Base-by-base conservation (phyloP, 2,329 filamentous ascomycete genomes). In the Penicillium digitatum region DNA sequence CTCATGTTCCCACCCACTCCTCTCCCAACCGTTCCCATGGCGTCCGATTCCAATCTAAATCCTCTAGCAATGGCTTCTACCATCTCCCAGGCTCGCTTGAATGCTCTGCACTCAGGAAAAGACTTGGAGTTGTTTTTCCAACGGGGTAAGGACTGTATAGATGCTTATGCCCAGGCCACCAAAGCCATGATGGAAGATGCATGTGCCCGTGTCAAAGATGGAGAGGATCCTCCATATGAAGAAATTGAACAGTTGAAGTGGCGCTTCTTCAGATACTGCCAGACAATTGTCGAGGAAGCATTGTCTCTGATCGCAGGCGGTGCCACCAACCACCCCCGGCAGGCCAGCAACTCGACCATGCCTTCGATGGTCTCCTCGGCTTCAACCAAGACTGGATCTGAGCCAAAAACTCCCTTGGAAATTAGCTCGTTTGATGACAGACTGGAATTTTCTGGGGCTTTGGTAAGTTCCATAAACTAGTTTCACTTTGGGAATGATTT, bases 221-320 rank as follows among this genome's bases (percentile, higher is more conserved):
- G 37, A 18, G 49, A 53, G 16, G 29, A 27, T 5, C 38, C 50
- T 47, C 53, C 51, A 3, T 43, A 56, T 9, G 18, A 54, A 6
- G 14, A 26, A 12, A 48, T 56, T 37, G 40, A 53, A 7, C 48
- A 50, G 18, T 45, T 61, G 26, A 55, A 44, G 1, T 59, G 66
- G 32, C 62, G 62, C 8, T 64, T 66, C 34, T 65, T 59, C 43
- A 61, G 55, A 31, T 69, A 68, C 53, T 48, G 43, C 37, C 43
- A 53, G 29, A 26, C 50, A 9, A 35, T 48, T 2, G 27, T 48
- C 12, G 20, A 40, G 8, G 50, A 53, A 40, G 50, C 27, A 16
- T 24, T 47, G 34, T 26, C 42, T 14, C 12, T 48, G 18, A 10
- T 27, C 12, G 22, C 24, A 29, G 14, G 16, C 10, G n/a, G 14